Percentiles rank a stretch among this genome's conserved stretches.
Conservation (phyloP, 2,329 filamentous ascomycete species). For the Phyllosticta citrichinensis region DNA sequence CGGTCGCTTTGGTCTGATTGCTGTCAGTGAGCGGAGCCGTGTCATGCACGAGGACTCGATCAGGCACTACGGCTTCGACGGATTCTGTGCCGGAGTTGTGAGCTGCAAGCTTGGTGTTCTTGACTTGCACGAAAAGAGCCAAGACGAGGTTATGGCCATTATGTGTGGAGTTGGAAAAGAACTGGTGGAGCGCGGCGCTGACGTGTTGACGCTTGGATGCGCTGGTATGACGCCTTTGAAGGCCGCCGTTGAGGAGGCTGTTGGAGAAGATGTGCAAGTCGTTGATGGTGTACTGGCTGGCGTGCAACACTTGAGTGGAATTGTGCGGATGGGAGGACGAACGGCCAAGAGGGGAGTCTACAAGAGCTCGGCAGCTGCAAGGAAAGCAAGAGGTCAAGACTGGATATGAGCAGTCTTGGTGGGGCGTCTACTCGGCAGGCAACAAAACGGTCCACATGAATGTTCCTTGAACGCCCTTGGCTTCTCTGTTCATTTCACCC, state of each 20-base stretch:
- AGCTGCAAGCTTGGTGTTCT: constrained; percentile 35
- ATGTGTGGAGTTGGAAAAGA: constrained; percentile 31
- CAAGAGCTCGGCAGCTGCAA: constrained; percentile 28
- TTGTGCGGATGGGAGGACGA: constrained; percentile 36
- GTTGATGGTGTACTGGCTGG: constrained; percentile 43
- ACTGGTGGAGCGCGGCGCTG: constrained; percentile 33
- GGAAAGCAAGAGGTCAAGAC: constrained; percentile 30
- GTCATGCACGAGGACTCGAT: constrained; percentile 33
- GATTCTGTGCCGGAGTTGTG: constrained; percentile 34
- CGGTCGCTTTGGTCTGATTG: constrained; percentile 36
- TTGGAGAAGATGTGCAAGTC: constrained; percentile 37
- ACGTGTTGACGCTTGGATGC: constrained; percentile 37
- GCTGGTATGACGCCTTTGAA: constrained; percentile 42
- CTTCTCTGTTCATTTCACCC: too few relatives aligned
- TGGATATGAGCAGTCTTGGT: constrained; percentile 23
- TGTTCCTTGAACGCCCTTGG: too few relatives aligned
- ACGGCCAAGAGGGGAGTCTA: constrained; percentile 38
- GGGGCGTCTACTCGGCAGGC: too few relatives aligned
- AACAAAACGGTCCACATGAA: too few relatives aligned
- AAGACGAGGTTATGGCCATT: constrained; percentile 29
- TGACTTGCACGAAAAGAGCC: constrained; percentile 33
- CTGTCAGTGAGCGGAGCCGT: constrained; percentile 30
- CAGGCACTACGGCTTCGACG: constrained; percentile 31
- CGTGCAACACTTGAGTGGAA: constrained; percentile 35
- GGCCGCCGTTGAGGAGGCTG: constrained; percentile 36